A percentile compares a stretch with the other conserved stretches of the same genome.
These are phyloP conservation scores for Rhizopogon vesiculosus DNA, from an alignment of 768 basidiomycete species.

Conservation along the genomic window DNA sequence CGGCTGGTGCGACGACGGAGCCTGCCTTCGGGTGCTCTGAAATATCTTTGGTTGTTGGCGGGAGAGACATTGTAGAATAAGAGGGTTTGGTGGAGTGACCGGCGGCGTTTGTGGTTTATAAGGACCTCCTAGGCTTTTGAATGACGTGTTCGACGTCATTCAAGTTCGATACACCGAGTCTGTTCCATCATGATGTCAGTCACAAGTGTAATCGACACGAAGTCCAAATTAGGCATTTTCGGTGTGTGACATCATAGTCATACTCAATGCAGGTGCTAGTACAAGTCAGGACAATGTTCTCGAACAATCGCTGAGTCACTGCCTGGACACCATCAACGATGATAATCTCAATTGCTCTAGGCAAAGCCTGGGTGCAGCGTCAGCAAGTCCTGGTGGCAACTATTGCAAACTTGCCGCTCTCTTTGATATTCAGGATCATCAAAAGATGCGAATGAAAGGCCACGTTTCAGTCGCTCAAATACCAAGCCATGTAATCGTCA, in stretches of 20 bases:
- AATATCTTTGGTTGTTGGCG: slow-evolving; percentile 57
- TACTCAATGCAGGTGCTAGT: no score
- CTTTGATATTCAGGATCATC: no score
- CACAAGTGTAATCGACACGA: background rate
- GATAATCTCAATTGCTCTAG: no score
- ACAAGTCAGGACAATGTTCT: no score
- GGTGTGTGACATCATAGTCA: no score
- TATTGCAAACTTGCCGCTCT: no score
- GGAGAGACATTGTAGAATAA: slow-evolving; percentile 54
- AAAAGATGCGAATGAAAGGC: no score
- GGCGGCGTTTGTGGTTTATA: background rate
- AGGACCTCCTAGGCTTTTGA: background rate
- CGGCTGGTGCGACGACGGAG: slow-evolving; percentile 63
- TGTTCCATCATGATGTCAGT: slow-evolving; percentile 4
- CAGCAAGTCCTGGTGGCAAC: no score
- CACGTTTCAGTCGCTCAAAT: background rate
- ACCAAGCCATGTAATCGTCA: background rate
- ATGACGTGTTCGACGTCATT: slow-evolving; percentile 13
- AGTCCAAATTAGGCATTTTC: no score
- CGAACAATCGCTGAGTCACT: no score
- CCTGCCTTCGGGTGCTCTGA: slow-evolving; percentile 49
- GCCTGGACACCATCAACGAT: no score
- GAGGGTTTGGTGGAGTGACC: background rate
- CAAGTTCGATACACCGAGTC: background rate
- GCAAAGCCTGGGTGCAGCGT: no score